Base-by-base conservation (phyloP, 164 flowering plant genomes). In the Pachysandra terminalis region DNA sequence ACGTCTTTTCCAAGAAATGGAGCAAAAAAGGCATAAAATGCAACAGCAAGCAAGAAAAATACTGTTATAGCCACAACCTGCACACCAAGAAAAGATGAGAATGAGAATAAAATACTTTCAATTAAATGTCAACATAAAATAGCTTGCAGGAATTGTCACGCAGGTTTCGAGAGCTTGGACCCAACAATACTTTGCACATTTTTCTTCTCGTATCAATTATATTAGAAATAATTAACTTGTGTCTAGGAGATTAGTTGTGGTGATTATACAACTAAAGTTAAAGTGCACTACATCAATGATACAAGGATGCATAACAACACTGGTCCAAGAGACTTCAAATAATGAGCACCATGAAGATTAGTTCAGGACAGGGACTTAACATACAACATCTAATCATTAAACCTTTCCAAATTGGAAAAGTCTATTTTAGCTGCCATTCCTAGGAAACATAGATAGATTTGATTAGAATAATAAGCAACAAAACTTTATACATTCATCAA, bases 31-130 rank as follows among this genome's bases (percentile, higher is more conserved):
- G 93, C 93, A 80, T 90, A 94, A 72, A 79, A 94, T 67, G 98
- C 98, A 77, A 94, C 87, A 45, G 81, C 76, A 64, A 94, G 85
- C 81, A 94, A 75, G 82, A 81, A 86, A 71, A 83, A 94, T 27
- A 94, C 96, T 54, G 97, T 90, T 72, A 94, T 91, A 17, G 98
- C 96, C 70, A 88, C 89, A 71, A 94, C 94, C 98, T 94, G 86
- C 45, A 19, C 5, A 7, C 37, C 37, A 62, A 22, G 28, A 63
- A 53, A 22, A 61, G 32, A 22, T 58, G 9, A 37, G 28, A 66
- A 65, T 63, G 58, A 71, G 12, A 15, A 57, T 49, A 15, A 28
- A n/a, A 27, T 17, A 22, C 23, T 54, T 58, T 37, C 23, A 58
- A 68, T 63, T 55, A 71, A 3, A 28, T 21, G n/a, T 23, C 19